Evolutionary conservation across 208 protist genomes (phyloP).

Genomic region (Trypanosomatidae sp.): DNA sequence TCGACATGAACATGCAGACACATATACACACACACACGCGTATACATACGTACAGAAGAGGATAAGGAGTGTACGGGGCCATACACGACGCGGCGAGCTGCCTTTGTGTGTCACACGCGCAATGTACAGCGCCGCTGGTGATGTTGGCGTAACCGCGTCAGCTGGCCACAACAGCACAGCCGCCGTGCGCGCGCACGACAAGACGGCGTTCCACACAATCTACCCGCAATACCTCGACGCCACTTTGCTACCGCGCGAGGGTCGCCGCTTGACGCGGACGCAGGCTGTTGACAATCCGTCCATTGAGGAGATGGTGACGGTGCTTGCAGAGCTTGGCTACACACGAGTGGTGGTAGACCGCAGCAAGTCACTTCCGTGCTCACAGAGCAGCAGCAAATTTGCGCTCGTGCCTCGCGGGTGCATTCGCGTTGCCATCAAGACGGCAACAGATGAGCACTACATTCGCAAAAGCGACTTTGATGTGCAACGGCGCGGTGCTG

Average conservation of each 20-base stretch:
- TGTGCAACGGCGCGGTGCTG: constrained; percentile 41
- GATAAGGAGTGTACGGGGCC: no score
- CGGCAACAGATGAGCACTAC: constrained; percentile 56
- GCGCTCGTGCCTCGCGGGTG: constrained; percentile 58
- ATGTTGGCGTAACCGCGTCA: no score
- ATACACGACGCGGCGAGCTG: no score
- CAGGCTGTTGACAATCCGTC: constrained; percentile 55
- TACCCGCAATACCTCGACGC: constrained; percentile 83
- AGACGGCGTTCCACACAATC: constrained; percentile 48
- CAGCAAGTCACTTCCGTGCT: constrained; percentile 34
- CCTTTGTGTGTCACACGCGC: no score
- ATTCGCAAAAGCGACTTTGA: constrained; percentile 85
- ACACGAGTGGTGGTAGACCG: constrained; percentile 29
- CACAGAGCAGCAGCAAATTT: constrained; percentile 40
- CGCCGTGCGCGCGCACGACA: no score
- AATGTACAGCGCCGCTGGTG: no score
- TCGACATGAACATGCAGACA: no score
- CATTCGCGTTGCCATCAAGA: constrained; percentile 67
- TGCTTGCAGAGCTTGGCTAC: constrained; percentile 45
- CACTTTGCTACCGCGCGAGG: constrained; percentile 45
- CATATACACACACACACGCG: no score
- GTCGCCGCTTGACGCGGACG: constrained; percentile 52
- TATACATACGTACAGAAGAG: no score
- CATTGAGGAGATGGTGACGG: constrained; percentile 46
- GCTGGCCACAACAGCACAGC: no score